Evolutionary conservation across 345 rosid genomes (phyloP).

Genomic region (Citrus cavaleriei): DNA sequence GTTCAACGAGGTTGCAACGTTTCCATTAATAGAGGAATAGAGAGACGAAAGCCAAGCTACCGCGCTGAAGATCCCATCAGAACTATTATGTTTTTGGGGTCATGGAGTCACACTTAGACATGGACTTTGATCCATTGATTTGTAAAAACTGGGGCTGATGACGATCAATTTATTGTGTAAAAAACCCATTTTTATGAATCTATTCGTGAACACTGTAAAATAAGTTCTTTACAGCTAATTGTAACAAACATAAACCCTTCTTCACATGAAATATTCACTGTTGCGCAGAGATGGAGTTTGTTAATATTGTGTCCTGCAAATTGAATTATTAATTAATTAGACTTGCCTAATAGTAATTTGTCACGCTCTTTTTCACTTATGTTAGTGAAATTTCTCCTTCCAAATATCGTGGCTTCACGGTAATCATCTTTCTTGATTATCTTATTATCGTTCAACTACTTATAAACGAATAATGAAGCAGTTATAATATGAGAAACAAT

Average conservation of each 20-base stretch:
- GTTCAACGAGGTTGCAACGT: neutral
- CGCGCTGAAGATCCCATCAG: constrained; percentile 51
- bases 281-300: neutral
- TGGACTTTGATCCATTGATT: neutral
- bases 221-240: neutral
- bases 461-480: neutral
- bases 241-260: neutral
- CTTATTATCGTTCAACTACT: neutral
- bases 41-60: constrained; percentile 33
- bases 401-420: too few species aligned
- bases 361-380: neutral
- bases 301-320: neutral
- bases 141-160: neutral
- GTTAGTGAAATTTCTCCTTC: too few species aligned
- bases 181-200: neutral
- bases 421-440: neutral
- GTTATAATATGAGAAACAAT: neutral
- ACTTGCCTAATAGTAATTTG: neutral
- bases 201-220: neutral
- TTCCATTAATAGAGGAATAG: constrained; percentile 13
- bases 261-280: neutral
- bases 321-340: neutral
- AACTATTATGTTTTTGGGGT: constrained; percentile 57
- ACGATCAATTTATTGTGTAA: neutral
- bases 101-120: constrained; percentile 53